phyloP scores from a whole-genome alignment of 2,329 filamentous ascomycete species.

The Gaeumannomyces tritici region DNA sequence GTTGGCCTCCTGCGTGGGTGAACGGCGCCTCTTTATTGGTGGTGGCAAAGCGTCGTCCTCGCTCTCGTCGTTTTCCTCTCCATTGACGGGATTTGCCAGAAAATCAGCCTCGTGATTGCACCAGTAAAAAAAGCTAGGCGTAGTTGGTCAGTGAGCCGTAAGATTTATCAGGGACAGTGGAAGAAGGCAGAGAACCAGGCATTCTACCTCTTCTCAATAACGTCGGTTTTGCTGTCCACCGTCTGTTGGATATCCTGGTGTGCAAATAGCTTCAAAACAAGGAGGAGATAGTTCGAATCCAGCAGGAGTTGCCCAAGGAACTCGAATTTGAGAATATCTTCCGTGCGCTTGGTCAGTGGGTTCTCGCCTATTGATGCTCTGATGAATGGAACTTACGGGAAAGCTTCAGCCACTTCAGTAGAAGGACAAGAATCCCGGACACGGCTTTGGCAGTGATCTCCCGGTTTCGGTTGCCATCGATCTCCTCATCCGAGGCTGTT shows the following conservation, averaged over 20 bases:
- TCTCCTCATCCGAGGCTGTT: slow-evolving; percentile 52
- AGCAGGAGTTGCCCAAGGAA: slow-evolving; percentile 88
- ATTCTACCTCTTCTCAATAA: slow-evolving; percentile 63
- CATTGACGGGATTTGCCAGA: slow-evolving; percentile 17
- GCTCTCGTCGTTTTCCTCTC: slow-evolving; percentile 37
- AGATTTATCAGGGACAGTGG: background rate
- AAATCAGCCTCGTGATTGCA: slow-evolving; percentile 55
- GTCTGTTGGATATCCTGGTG: slow-evolving; percentile 89
- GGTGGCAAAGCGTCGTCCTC: slow-evolving; percentile 77
- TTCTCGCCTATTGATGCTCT: background rate
- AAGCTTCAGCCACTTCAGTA: slow-evolving; percentile 93
- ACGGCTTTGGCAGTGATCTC: slow-evolving; percentile 89
- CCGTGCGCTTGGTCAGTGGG: background rate
- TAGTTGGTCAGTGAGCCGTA: slow-evolving; percentile 7
- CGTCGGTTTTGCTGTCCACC: slow-evolving; percentile 76
- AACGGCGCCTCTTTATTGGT: slow-evolving; percentile 58
- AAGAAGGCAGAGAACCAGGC: background rate
- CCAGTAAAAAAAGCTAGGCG: slow-evolving; percentile 74
- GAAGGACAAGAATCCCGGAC: slow-evolving; percentile 76
- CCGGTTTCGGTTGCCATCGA: slow-evolving; percentile 70
- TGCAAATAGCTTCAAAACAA: slow-evolving; percentile 87
- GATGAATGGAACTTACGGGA: slow-evolving; percentile 56
- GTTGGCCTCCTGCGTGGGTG: slow-evolving; percentile 16
- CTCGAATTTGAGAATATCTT: slow-evolving; percentile 90
- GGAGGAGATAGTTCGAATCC: slow-evolving; percentile 88